Base-by-base conservation (phyloP, 2,329 filamentous ascomycete genomes). In the Penicillium occitanis region DNA sequence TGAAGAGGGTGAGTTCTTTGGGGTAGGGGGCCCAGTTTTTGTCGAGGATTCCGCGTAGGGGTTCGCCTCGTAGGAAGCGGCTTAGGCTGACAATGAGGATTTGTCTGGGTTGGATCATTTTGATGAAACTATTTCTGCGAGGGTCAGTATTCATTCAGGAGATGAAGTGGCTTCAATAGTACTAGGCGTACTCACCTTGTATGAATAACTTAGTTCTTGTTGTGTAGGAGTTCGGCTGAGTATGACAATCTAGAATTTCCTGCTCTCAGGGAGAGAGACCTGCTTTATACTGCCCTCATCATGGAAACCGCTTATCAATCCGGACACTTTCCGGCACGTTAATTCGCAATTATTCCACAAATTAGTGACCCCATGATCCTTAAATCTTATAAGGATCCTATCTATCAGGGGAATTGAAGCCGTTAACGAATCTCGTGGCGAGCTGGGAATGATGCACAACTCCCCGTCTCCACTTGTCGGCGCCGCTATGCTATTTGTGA, bases 41-140 rank as follows among this genome's bases (percentile, higher is more conserved):
- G 7, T 40, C 33, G 6, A 63, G 35, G 46, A 63, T 53, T 3
- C 14, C 50, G 19, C 46, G 35, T 25, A 53, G 33, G 14, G 61
- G 33, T 28, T 53, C 19, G 6, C 61, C 61, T 13, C 33, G 30
- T 22, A 63, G 46, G 13, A 35, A 63, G 30, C 30, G 46, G 28
- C 46, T 53, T 5, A 63, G 46, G 19, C 61, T 63, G n/a, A 63
- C 13, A 14, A 63, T 33, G 22, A 63, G 61, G 5, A 63, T 25
- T 6, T 50, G 42, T 22, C 59, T 42, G 11, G 59, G 42, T n/a
- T 19, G 14, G 28, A 19, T n/a, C 51, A 55, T 55, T 7, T 13
- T 55, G 28, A 2, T 25, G 19, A 19, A 55, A 55, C 17, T 7
- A 4, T 1, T 10, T n/a, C 22, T 51, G 14, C 3, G 44, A 33